Percentiles rank a stretch among this genome's conserved stretches.
Evolutionary conservation across 495 filamentous ascomycete genomes (phyloP).

Genomic region (Penicillium subrubescens): DNA sequence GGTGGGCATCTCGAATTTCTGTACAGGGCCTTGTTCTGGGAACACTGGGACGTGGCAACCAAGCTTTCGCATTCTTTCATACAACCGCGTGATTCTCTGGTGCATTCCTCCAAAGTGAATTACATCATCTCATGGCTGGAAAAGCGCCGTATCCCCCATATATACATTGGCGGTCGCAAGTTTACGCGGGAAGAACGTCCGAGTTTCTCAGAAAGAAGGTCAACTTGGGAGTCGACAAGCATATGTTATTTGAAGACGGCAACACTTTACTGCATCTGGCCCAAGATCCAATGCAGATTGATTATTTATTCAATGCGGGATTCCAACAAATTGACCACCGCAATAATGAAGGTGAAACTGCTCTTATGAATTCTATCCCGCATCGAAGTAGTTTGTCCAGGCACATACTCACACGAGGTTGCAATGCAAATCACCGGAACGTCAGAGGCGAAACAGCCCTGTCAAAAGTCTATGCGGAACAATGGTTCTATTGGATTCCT

Average conservation of each 20-base stretch:
- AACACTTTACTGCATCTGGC: neutral
- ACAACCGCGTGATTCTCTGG: neutral
- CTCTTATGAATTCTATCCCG: neutral
- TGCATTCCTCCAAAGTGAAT: neutral
- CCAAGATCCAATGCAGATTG: neutral
- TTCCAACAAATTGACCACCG: neutral
- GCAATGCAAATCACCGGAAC: neutral
- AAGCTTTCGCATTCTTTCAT: neutral
- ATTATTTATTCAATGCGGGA: neutral
- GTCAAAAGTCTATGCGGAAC: neutral
- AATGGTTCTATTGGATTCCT: neutral
- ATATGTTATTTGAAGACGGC: conserved; percentile 1
- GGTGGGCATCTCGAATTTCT: neutral
- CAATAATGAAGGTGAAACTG: neutral
- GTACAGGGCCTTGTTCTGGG: neutral
- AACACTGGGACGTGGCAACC: neutral
- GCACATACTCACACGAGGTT: neutral
- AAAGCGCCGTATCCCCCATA: no score
- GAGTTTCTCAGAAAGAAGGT: neutral
- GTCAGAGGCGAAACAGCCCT: neutral
- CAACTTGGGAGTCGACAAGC: neutral
- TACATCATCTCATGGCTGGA: neutral
- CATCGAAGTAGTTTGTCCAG: no score
- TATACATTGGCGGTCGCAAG: neutral
- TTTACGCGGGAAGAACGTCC: no score